Evolutionary conservation across 2,329 filamentous ascomycete genomes (phyloP), one percentile per base, ranked within the genome.

Genomic region (Hortaea werneckii): DNA sequence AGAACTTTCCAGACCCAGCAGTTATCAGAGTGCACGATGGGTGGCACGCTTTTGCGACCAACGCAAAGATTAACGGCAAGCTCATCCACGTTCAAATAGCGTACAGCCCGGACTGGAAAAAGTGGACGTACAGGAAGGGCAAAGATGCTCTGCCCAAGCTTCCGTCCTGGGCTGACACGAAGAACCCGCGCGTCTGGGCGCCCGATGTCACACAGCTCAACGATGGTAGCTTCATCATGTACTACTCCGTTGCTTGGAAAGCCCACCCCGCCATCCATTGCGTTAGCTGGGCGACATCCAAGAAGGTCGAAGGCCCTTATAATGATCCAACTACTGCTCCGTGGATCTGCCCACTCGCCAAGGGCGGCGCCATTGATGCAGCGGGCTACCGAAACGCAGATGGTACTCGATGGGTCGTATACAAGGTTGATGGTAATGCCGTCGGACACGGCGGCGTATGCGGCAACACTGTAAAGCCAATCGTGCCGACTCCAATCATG

Each of bases 21-120:
- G 67, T 80, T 42, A 54, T 80, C 38, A 57, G 70, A 50, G 65
- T 60, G 1, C 66, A 73, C 47, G 72, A 69, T 5, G 66, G 62
- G 4, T 80, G 73, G 67, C 76, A 79, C 50, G 73, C 77, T 5
- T 81, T 79, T 58, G 74, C 49, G 5, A 58, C 54, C 9, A 53
- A 51, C 1, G 71, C 71, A 44, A 68, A 67, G 43, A 69, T 69
- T 45, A 71, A 67, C 39, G 65, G 69, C 20, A 45, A 49, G 37
- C 37, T 30, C 6, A 65, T 54, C 13, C 44, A 75, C 43, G 65
- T 81, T 3, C 78, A 78, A 50, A 67, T 75, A 5, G 77, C 77
- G 2, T 65, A 56, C 5, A 72, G 73, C 4, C 52, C 62, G 1
- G 67, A 73, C 40, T 71, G 75, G 42, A 59, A 65, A n/a, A 67